Evolutionary conservation across 148 eudicot genomes (phyloP).

Genomic region (Fagopyrum homotropicum): DNA sequence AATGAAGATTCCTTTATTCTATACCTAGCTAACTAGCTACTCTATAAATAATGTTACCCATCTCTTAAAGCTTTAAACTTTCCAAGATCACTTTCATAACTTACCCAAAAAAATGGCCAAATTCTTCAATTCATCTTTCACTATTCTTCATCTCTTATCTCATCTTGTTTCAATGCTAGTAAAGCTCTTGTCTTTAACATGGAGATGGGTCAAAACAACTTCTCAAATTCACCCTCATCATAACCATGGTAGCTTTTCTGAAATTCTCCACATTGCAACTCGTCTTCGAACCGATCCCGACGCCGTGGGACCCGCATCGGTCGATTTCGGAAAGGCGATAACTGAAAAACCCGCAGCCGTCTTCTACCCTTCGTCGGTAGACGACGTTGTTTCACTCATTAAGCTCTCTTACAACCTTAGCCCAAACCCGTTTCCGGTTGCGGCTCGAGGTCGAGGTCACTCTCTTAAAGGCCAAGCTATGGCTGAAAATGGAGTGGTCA

Average conservation of each 20-base stretch:
- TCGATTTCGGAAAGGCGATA: constrained; percentile 52
- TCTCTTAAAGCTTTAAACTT: not conserved
- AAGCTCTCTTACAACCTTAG: constrained; percentile 35
- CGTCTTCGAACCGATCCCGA: constrained; percentile 23
- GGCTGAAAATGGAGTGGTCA: constrained; percentile 64
- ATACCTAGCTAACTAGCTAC: not conserved
- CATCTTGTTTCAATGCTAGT: constrained; percentile 25
- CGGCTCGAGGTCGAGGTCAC: constrained; percentile 73
- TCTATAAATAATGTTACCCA: not conserved
- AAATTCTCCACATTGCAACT: constrained; percentile 24
- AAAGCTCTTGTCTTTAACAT: constrained; percentile 27
- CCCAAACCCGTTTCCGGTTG: constrained; percentile 27
- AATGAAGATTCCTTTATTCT: not conserved
- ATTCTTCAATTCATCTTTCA: constrained; percentile 16
- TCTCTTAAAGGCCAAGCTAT: constrained; percentile 78
- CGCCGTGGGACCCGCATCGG: constrained; percentile 36
- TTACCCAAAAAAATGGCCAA: constrained; percentile 23
- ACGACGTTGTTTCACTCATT: constrained; percentile 45
- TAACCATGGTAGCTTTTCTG: not conserved
- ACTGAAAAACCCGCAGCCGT: constrained; percentile 41
- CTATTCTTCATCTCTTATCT: constrained; percentile 23
- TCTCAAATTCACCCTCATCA: not conserved
- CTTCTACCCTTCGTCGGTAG: constrained; percentile 40
- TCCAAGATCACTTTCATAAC: not conserved
- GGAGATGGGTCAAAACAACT: not conserved